phyloP scores from a whole-genome alignment of 768 basidiomycete genomes.

The Clavaria fumosa region DNA sequence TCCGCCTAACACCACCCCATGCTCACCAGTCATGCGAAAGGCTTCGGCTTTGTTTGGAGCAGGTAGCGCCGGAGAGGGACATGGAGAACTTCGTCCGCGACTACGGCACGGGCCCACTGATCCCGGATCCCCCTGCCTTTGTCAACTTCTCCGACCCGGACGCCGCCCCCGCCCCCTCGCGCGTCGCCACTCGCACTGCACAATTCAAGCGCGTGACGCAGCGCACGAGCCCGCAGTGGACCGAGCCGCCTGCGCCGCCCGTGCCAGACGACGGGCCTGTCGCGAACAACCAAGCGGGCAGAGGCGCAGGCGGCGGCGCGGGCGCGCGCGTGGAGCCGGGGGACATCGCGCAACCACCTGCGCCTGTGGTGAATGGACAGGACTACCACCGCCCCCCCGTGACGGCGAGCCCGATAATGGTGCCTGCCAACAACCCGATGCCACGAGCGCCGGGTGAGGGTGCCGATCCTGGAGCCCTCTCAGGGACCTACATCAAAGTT shows the following conservation, averaged over 20 bases:
- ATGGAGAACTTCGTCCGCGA: conserved; percentile 80
- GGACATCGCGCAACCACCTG: no score
- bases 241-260: conserved; percentile 13
- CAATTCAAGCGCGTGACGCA: conserved; percentile 33
- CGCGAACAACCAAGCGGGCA: conserved; percentile 55
- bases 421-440: no score
- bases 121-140: conserved; percentile 79
- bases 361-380: conserved; percentile 3
- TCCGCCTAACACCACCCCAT: not conserved
- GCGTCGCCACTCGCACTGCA: conserved; percentile 41
- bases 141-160: conserved; percentile 66
- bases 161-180: conserved; percentile 41
- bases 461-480: conserved; percentile 45
- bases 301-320: conserved; percentile 48
- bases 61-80: conserved; percentile 76
- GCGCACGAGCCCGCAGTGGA: conserved; percentile 20
- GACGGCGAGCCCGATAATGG: no score
- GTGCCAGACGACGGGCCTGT: conserved; percentile 28
- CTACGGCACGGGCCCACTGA: conserved; percentile 76
- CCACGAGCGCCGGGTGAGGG: conserved; percentile 41
- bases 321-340: conserved; percentile 20
- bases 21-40: conserved; percentile 94
- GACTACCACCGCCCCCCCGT: no score
- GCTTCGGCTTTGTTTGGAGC: conserved; percentile 72
- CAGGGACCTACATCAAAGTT: conserved; percentile 57